A percentile compares a stretch with the other conserved stretches of the same genome.
These are phyloP conservation scores for Sodiomyces alkalinus DNA, from an alignment of 2,329 filamentous ascomycete species.

Conservation along the genomic window DNA sequence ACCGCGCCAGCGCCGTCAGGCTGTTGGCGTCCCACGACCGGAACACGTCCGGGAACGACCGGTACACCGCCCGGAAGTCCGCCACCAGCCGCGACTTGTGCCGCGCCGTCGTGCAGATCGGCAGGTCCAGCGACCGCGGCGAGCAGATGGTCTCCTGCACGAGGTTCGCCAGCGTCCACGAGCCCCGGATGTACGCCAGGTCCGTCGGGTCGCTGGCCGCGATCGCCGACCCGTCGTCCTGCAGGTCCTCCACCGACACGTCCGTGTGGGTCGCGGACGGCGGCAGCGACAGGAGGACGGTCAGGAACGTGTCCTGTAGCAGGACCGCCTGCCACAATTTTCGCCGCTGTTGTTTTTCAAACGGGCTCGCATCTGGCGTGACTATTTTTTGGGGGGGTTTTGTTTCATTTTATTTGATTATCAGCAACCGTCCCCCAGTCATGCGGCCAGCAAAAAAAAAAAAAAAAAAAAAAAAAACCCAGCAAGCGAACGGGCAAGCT, in stretches of 20 bases:
- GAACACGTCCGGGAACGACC: constrained; percentile 57
- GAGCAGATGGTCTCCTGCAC: constrained; percentile 65
- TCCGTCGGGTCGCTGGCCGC: constrained; percentile 48
- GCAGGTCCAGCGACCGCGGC: constrained; percentile 57
- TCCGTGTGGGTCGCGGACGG: constrained; percentile 69
- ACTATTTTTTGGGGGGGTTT: constrained; percentile 29
- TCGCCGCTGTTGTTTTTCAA: constrained; percentile 64
- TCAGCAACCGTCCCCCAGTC: no score
- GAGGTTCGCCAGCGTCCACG: constrained; percentile 65
- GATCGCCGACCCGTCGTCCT: constrained; percentile 43
- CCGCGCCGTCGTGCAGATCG: constrained; percentile 51
- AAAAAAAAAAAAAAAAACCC: no score
- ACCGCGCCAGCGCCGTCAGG: constrained; percentile 39
- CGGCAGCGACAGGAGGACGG: constrained; percentile 61
- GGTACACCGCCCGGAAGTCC: constrained; percentile 56
- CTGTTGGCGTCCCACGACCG: constrained; percentile 50
- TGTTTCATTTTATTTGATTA: constrained; percentile 1
- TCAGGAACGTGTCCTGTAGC: constrained; percentile 69
- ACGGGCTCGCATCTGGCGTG: constrained; percentile 46
- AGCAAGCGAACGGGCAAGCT: constrained; percentile 8
- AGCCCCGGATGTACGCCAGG: constrained; percentile 57
- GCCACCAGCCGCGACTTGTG: constrained; percentile 56
- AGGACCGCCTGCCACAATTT: constrained; percentile 74
- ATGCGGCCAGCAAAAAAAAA: no score
- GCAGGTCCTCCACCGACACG: constrained; percentile 58